Conservation (phyloP, 164 flowering plant species). For the Chloranthus sessilifolius region DNA sequence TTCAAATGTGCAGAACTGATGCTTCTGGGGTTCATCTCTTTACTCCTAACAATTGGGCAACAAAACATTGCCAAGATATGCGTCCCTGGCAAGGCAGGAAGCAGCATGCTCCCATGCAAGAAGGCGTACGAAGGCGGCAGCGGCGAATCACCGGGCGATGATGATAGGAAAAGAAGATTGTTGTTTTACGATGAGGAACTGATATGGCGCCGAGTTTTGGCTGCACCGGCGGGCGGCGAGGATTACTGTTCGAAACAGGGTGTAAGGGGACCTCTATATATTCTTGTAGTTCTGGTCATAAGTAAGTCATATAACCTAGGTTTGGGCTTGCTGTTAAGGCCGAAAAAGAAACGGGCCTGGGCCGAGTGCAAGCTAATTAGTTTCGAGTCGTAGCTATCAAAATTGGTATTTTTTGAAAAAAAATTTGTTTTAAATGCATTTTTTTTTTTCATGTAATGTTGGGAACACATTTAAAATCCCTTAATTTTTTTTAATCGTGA, state of each 20-base stretch:
- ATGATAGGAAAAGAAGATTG: slow-evolving; percentile 30
- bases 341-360: too few species aligned
- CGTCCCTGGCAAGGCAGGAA: slow-evolving; percentile 29
- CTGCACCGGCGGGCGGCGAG: slow-evolving; percentile 24
- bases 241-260: slow-evolving; percentile 22
- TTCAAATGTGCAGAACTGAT: slow-evolving; percentile 48
- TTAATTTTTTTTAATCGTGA: too few species aligned
- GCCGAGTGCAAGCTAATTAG: too few species aligned
- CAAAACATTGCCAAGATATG: slow-evolving; percentile 39
- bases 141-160: slow-evolving; percentile 3
- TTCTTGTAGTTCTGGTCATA: too few species aligned
- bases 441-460: too few species aligned
- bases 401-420: too few species aligned
- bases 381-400: too few species aligned
- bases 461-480: too few species aligned
- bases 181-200: slow-evolving; percentile 26
- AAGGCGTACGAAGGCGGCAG: neutral
- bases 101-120: slow-evolving; percentile 55
- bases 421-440: too few species aligned
- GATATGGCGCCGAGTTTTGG: slow-evolving; percentile 41
- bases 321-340: too few species aligned
- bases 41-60: slow-evolving; percentile 51
- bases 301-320: too few species aligned
- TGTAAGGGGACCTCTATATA: slow-evolving; percentile 23
- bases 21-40: slow-evolving; percentile 69